Percentiles rank a stretch among this genome's conserved stretches.
Evolutionary conservation across 2,329 filamentous ascomycete species (phyloP).

Genomic region (Nakataea oryzae): DNA sequence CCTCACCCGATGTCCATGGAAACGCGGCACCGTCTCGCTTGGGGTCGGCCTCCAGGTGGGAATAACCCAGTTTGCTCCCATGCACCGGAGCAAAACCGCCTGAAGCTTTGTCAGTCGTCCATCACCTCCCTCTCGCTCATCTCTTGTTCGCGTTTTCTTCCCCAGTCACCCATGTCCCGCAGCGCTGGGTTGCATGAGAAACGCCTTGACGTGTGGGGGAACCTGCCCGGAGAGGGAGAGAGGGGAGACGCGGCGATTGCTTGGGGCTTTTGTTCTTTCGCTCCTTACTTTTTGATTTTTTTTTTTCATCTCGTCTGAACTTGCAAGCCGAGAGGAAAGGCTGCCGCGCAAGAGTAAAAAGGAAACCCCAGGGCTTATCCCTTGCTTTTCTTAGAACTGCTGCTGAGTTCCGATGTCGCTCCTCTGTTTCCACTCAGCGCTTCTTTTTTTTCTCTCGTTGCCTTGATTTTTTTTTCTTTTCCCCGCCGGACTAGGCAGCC

Average conservation of each 20-base stretch:
- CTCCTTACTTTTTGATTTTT: not conserved
- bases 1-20: not conserved
- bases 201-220: not conserved
- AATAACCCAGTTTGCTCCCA: not conserved
- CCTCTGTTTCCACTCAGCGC: not conserved
- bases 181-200: not conserved
- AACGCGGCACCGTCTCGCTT: too few relatives aligned
- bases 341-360: not conserved
- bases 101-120: not conserved
- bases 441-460: too few relatives aligned
- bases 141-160: not conserved
- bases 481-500: not conserved
- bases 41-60: not conserved
- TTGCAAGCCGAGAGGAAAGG: not conserved
- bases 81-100: not conserved
- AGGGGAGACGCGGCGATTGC: not conserved
- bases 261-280: too few relatives aligned
- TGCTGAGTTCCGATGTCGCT: not conserved
- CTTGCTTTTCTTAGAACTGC: not conserved
- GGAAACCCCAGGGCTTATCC: not conserved
- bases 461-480: too few relatives aligned
- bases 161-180: not conserved
- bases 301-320: not conserved
- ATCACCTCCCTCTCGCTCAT: not conserved
- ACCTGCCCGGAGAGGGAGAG: too few relatives aligned